Base-by-base conservation (phyloP, 2,329 filamentous ascomycete genomes). In the Sporothrix globosa region DNA sequence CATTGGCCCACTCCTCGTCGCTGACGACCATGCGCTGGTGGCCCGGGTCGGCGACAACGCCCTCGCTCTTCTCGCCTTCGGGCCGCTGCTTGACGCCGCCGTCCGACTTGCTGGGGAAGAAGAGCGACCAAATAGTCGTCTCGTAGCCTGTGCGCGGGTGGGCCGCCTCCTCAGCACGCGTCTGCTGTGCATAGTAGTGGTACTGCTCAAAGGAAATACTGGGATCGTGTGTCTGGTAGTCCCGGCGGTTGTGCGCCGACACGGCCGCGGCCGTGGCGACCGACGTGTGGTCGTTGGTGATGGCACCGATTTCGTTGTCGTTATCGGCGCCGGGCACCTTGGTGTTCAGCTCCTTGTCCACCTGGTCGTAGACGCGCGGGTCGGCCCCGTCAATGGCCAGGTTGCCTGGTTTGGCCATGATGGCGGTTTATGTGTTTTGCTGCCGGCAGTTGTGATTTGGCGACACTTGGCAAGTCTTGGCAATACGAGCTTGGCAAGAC, bases 1-100 rank as follows among this genome's bases (percentile, higher is more conserved):
- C 83, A 67, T 81, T 82, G 27, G 77, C 77, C 83, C 83, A 85
- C 71, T 86, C 83, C 4, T 80, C 78, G 19, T 81, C 78, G 2
- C 76, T 76, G 39, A 82, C 75, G 39, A 72, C 48, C 24, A 73
- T 46, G 54, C 72, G 58, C 21, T 19, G 13, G 39, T 63, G 72
- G 21, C 68, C 65, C n/a, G 63, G 67, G 65, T 70, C 68, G 19
- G 70, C 67, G 4, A n/a, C 44, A 14, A 41, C 53, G 39, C 30
- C 66, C 19, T 50, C 67, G 24, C 19, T 27, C 41, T 70, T 65
- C 48, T 70, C 72, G n/a, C 39, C 24, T 21, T 44, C 34, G 48
- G 54, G 66, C 10, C 7, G 19, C n/a, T 39, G 46, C 53, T 73
- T 69, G 9, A 73, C 73, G 44, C 71, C 72, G 24, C 54, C 72